Percentiles rank a stretch among this genome's conserved stretches.
Evolutionary conservation across 176 grass and related monocot species (phyloP).

Genomic region (Avena insularis): DNA sequence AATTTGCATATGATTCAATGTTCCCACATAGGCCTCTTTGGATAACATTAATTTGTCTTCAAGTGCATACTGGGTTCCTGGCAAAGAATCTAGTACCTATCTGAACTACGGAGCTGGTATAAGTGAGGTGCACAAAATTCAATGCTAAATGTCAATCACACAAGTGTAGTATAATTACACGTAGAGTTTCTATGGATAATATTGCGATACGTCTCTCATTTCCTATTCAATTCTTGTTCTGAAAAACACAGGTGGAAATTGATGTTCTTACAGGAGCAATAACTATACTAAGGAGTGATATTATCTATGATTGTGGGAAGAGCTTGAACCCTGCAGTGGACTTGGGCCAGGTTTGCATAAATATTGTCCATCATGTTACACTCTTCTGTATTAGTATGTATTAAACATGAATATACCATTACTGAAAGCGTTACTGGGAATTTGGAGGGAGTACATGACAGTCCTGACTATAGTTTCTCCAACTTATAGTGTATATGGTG

Average conservation of each 20-base stretch:
- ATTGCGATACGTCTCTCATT: background rate
- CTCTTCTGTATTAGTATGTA: background rate
- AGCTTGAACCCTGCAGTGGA: slow-evolving; percentile 82
- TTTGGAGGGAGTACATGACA: background rate
- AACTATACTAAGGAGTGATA: slow-evolving; percentile 55
- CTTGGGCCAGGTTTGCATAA: slow-evolving; percentile 63
- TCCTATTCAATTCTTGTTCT: slow-evolving; percentile 8
- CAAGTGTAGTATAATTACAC: background rate
- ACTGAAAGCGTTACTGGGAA: background rate
- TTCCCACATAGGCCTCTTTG: slow-evolving; percentile 46
- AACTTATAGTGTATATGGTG: background rate
- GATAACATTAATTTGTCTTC: slow-evolving; percentile 67
- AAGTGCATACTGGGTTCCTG: slow-evolving; percentile 66
- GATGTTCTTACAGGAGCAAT: slow-evolving; percentile 71
- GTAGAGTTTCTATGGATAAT: background rate
- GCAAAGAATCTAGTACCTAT: slow-evolving; percentile 43
- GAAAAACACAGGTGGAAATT: slow-evolving; percentile 64
- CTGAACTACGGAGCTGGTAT: slow-evolving; percentile 75
- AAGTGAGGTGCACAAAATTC: slow-evolving; percentile 50
- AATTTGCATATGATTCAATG: background rate
- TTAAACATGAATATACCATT: background rate
- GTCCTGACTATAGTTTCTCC: background rate
- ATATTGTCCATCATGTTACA: background rate
- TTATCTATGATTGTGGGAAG: slow-evolving; percentile 79
- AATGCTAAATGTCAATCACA: background rate